Evolutionary conservation across 2,329 filamentous ascomycete species (phyloP), one percentile per base, ranked within the genome.

Genomic region (Hypocrella siamensis): DNA sequence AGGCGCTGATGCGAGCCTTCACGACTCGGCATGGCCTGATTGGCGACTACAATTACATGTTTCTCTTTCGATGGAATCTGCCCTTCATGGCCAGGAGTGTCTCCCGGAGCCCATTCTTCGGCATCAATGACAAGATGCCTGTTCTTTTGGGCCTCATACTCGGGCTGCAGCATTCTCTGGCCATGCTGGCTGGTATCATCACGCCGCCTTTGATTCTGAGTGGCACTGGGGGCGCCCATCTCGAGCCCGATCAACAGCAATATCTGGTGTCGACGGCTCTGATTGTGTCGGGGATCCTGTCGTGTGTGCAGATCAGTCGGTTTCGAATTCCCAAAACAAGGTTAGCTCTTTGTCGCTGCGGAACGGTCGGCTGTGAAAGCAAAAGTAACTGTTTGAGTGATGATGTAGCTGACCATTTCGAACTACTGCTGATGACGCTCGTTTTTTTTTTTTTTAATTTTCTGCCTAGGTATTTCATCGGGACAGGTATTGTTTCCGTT

Each of bases 1-100:
- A 42, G 28, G 43, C 43, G 16, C 24, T 52, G 15, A 38, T 36
- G 19, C 57, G 54, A 36, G 55, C 58, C 5, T 63, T 72, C 40
- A 54, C 64, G 33, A 73, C 68, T 28, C 75, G 62, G 38, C 67
- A 85, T 2, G 86, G 86, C 10, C 65, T 93, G 17, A 54, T 94
- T 34, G 86, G 86, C 39, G 66, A 75, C 44, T 94, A 94, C 54
- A 80, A 94, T 64, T 94, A 94, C 66, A 80, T 53, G 22, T 90
- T 85, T 47, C 74, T 94, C 26, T 93, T 94, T 63, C 73, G 61
- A 16, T 81, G 73, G 2, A 85, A 81, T 42, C 56, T 93, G 16
- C 86, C 86, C 0, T 93, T 93, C 53, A 75, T 90, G 64, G 75
- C 69, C 49, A 48, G 69, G 50, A 45, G 58, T 5, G 51, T 52